Percentiles rank a stretch among this genome's conserved stretches.
Conservation (phyloP, 1,284 basidiomycete genomes). For the Rhizoctonia solani region DNA sequence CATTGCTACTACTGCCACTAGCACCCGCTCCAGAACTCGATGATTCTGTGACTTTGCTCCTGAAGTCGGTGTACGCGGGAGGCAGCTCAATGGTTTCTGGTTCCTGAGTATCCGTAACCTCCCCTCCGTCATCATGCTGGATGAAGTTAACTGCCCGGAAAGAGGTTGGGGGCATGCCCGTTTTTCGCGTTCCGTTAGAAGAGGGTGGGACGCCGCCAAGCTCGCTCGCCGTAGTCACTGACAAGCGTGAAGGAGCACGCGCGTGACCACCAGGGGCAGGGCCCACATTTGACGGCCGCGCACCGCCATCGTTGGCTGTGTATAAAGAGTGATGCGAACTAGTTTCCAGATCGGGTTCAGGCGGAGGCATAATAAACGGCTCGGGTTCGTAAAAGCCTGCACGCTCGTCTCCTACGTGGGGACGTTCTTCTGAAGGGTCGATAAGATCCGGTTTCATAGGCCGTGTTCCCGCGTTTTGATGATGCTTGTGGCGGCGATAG, state of each 20-base stretch:
- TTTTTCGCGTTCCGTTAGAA: conserved; percentile 47
- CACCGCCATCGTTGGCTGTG: conserved; percentile 10
- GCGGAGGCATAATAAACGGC: conserved; percentile 69
- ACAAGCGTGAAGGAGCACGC: conserved; percentile 9
- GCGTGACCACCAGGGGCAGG: background rate
- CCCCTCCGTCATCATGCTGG: conserved; percentile 80
- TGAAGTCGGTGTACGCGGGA: conserved; percentile 72
- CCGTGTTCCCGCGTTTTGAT: conserved; percentile 13
- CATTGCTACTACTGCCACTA: no score
- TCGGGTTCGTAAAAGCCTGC: conserved; percentile 65
- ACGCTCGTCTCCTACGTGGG: conserved; percentile 27
- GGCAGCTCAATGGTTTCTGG: conserved; percentile 68
- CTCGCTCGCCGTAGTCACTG: conserved; percentile 6
- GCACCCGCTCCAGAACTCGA: background rate
- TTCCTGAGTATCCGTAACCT: conserved; percentile 44
- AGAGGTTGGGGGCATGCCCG: conserved; percentile 29
- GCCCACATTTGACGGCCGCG: background rate
- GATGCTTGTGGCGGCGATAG: conserved; percentile 52
- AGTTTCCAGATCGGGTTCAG: conserved; percentile 51
- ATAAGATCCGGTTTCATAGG: conserved; percentile 31
- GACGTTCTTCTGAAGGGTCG: conserved; percentile 21
- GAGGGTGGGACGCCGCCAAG: conserved; percentile 4
- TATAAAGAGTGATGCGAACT: conserved; percentile 1
- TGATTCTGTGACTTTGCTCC: conserved; percentile 39
- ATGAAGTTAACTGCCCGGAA: conserved; percentile 75